Base-by-base conservation (phyloP, 1,284 basidiomycete species). In the Trametes polyzona region DNA sequence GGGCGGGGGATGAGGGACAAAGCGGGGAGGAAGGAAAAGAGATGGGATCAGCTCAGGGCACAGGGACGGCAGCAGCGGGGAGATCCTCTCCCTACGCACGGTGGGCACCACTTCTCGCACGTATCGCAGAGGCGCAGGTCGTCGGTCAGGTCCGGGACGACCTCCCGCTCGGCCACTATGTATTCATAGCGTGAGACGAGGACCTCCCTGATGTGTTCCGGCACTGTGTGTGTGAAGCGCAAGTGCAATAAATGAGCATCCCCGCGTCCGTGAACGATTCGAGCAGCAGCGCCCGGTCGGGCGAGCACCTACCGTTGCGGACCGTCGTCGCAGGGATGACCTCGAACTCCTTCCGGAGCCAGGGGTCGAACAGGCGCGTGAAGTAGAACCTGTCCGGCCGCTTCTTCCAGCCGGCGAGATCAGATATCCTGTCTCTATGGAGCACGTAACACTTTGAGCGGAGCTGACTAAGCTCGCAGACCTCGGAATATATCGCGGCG, bases 301-400 rank as follows among this genome's bases (percentile, higher is more conserved):
- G 17, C 14, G 19, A n/a, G n/a, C n/a, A 52, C 93, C 68, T 71
- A 97, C 95, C 80, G 73, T 99, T 99, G 65, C 89, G 86, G 56
- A 97, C 87, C 68, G 90, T 91, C 44, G 84, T 84, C 24, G 93
- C 87, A 52, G 92, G 88, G 57, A 99, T 88, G 64, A 98, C 91
- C 73, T 99, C 97, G 75, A 96, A 98, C 76, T 97, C 96, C 73
- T 95, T 93, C 78, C 97, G 96, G 74, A 98, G 93, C 76, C 98
- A 98, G 42, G 96, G 93, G 76, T 99, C 96, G 73, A 95, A 98
- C 55, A 96, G 82, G 65, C 92, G 88, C 66, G 88, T 87, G 78
- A 95, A 98, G 80, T 95, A 97, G 78, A 98, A 98, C 66, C 93
- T 87, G 74, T 98, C 95, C 12, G 95, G 93, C 47, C 88, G 85